These are phyloP conservation scores for Starmerella kuoi DNA, from an alignment of 805 yeast species.

Conservation along the genomic window DNA sequence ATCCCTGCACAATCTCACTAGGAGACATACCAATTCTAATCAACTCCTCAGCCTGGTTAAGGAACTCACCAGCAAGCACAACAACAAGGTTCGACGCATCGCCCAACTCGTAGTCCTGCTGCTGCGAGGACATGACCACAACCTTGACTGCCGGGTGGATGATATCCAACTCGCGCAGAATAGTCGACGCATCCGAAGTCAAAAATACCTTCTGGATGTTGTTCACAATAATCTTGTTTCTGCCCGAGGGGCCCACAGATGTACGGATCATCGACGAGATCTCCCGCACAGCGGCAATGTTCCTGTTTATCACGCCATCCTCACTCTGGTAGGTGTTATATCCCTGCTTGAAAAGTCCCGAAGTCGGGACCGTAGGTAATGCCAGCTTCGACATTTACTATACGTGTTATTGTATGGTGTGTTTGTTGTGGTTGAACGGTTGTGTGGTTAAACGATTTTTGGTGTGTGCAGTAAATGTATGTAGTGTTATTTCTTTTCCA, in stretches of 20 bases:
- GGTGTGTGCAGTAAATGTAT: too few species aligned
- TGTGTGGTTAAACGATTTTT: too few species aligned
- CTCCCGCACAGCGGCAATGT: slow-evolving; percentile 89
- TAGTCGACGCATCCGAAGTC: slow-evolving; percentile 97
- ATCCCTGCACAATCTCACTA: slow-evolving; percentile 88
- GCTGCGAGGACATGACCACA: slow-evolving; percentile 90
- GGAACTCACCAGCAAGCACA: slow-evolving; percentile 82
- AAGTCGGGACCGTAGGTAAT: slow-evolving; percentile 83
- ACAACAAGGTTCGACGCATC: slow-evolving; percentile 89
- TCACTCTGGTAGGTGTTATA: slow-evolving; percentile 75
- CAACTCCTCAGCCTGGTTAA: slow-evolving; percentile 75
- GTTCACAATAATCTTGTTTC: slow-evolving; percentile 91
- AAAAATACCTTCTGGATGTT: slow-evolving; percentile 73
- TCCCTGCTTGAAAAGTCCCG: slow-evolving; percentile 92
- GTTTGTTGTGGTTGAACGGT: too few species aligned
- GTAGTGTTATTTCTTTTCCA: too few species aligned
- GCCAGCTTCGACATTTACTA: slow-evolving; percentile 79
- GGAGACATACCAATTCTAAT: slow-evolving; percentile 77
- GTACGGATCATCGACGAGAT: slow-evolving; percentile 83
- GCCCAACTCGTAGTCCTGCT: slow-evolving; percentile 95
- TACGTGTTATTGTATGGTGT: not conserved
- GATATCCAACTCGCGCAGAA: slow-evolving; percentile 82
- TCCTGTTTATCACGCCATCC: slow-evolving; percentile 88
- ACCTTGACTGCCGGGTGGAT: slow-evolving; percentile 96
- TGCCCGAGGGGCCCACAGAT: slow-evolving; percentile 94